phyloP scores from a whole-genome alignment of 2,329 filamentous ascomycete species.

The Madurella mycetomatis region DNA sequence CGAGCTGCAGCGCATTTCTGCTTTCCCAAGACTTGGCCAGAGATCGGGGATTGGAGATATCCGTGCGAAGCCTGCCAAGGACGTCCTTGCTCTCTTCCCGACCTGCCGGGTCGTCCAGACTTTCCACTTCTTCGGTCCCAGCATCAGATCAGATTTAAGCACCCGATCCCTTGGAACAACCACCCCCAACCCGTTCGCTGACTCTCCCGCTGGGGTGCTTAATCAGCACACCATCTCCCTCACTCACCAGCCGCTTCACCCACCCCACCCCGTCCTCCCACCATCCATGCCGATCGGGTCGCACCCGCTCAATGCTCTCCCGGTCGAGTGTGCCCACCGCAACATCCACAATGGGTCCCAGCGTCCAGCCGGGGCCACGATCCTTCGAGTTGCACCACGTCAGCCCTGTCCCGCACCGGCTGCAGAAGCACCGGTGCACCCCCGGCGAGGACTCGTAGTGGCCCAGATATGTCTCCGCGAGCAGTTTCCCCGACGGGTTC shows the following conservation, averaged over 20 bases:
- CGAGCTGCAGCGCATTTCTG: slow-evolving; percentile 8
- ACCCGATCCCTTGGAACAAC: background rate
- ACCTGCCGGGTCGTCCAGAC: background rate
- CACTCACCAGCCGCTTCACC: background rate
- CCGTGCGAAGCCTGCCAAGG: too few relatives aligned
- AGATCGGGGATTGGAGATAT: too few relatives aligned
- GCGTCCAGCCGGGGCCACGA: background rate
- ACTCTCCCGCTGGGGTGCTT: background rate
- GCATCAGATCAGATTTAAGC: background rate
- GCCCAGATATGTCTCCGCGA: background rate
- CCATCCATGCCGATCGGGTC: background rate
- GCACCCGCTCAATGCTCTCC: background rate
- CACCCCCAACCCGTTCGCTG: background rate
- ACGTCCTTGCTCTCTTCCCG: background rate
- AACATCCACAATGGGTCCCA: background rate
- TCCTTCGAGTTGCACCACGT: background rate
- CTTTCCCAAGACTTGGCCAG: background rate
- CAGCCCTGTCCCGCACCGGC: background rate
- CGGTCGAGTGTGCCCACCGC: background rate
- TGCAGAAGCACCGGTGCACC: background rate
- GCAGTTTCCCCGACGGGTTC: background rate
- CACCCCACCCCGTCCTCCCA: slow-evolving; percentile 1
- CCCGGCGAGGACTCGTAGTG: background rate
- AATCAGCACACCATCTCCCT: background rate
- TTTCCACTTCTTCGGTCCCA: background rate